Conservation (phyloP, 2,329 filamentous ascomycete genomes). For the Xylogone sp. region DNA sequence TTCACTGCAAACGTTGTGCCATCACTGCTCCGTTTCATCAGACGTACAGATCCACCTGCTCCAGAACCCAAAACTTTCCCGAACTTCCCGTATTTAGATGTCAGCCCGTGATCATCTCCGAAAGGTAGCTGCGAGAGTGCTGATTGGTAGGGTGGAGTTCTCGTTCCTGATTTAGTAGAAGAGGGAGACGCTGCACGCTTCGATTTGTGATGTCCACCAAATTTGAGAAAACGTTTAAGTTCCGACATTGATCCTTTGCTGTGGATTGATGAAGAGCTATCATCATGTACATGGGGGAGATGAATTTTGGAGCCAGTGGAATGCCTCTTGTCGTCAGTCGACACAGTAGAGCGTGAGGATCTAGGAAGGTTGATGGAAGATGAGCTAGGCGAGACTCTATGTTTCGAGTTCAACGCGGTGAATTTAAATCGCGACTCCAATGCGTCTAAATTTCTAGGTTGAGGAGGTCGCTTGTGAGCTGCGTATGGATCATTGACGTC, state of each 20-base stretch:
- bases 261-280: slow-evolving; percentile 41
- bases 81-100: slow-evolving; percentile 92
- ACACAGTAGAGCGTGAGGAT: slow-evolving; percentile 38
- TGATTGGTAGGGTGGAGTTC: slow-evolving; percentile 43
- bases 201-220: slow-evolving; percentile 63
- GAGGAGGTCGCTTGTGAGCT: slow-evolving; percentile 72
- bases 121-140: slow-evolving; percentile 72
- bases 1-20: slow-evolving; percentile 95
- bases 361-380: slow-evolving; percentile 49
- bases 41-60: slow-evolving; percentile 86
- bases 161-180: slow-evolving; percentile 45
- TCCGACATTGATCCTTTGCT: slow-evolving; percentile 82
- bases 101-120: slow-evolving; percentile 85
- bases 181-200: slow-evolving; percentile 63
- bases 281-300: slow-evolving; percentile 37
- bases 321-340: slow-evolving; percentile 48
- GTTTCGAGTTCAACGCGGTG: slow-evolving; percentile 59
- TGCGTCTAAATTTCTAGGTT: slow-evolving; percentile 58
- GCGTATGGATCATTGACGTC: slow-evolving; percentile 84
- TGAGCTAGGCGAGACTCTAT: slow-evolving; percentile 52
- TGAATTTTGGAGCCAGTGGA: slow-evolving; percentile 44
- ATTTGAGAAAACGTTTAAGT: slow-evolving; percentile 93
- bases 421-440: slow-evolving; percentile 86
- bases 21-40: slow-evolving; percentile 92
- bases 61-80: slow-evolving; percentile 91